Percentiles rank a stretch among this genome's conserved stretches.
Evolutionary conservation across 306 rosid species (phyloP).

Genomic region (Rosa lucieae): DNA sequence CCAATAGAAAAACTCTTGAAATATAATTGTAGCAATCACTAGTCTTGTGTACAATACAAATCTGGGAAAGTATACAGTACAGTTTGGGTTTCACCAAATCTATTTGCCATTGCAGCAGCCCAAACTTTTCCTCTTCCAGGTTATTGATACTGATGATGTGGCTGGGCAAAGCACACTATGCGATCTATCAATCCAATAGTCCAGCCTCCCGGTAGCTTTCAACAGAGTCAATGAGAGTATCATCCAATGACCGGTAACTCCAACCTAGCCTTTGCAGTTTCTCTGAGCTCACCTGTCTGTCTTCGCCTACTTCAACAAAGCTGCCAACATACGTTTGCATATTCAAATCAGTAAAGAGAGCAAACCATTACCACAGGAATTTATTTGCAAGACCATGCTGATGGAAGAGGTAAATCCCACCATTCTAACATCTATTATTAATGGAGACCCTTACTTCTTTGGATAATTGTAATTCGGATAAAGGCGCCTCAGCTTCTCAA

Average conservation of each 20-base stretch:
- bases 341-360: background rate
- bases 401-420: background rate
- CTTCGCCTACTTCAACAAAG: conserved; percentile 23
- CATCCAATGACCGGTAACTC: conserved; percentile 55
- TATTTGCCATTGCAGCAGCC: background rate
- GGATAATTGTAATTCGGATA: conserved; percentile 65
- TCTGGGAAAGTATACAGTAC: too few relatives aligned
- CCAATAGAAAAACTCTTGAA: too few relatives aligned
- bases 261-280: conserved; percentile 61
- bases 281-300: conserved; percentile 30
- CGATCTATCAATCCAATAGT: background rate
- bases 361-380: background rate
- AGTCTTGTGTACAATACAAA: too few relatives aligned
- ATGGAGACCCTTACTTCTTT: conserved; percentile 44
- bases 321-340: background rate
- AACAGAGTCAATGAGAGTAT: conserved; percentile 57
- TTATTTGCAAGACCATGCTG: background rate
- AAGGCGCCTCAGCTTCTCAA: conserved; percentile 49
- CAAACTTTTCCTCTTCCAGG: background rate
- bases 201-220: conserved; percentile 27
- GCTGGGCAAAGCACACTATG: background rate
- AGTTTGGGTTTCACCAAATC: background rate
- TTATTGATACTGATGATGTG: background rate
- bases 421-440: background rate
- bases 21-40: too few relatives aligned